Evolutionary conservation across 2,329 filamentous ascomycete genomes (phyloP).

Genomic region (Madurella mycetomatis): DNA sequence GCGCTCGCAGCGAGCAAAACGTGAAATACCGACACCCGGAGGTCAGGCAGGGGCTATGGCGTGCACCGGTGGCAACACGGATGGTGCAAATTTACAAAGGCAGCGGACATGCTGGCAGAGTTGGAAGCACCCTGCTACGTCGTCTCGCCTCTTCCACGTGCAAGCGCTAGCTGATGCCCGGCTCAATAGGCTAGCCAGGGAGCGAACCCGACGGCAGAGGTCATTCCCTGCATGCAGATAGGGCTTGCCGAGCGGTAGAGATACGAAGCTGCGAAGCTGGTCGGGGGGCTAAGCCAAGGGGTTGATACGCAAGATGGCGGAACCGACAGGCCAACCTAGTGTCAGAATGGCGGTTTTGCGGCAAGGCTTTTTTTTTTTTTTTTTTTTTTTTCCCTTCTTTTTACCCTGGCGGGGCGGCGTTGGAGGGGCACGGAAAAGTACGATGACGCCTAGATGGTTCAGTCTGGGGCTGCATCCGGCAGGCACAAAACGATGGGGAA

Average conservation of each 20-base stretch:
- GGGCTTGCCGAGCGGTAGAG: slow-evolving; percentile 3
- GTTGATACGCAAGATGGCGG: slow-evolving; percentile 5
- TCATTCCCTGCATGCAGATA: not conserved
- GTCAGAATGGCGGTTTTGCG: slow-evolving; percentile 10
- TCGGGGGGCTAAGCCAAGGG: slow-evolving; percentile 6
- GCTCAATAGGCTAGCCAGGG: slow-evolving; percentile 10
- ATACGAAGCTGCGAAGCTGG: not conserved
- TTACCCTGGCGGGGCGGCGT: slow-evolving; percentile 4
- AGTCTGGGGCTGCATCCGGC: not conserved
- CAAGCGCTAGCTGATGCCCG: slow-evolving; percentile 1
- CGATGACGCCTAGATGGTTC: slow-evolving; percentile 14
- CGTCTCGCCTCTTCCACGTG: not conserved
- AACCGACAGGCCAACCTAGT: slow-evolving; percentile 13
- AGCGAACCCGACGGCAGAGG: not conserved
- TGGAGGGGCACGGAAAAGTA: slow-evolving; percentile 11
- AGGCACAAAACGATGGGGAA: not conserved
- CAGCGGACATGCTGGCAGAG: not conserved
- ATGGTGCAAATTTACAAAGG: slow-evolving; percentile 8
- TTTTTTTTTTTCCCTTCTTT: too few species aligned
- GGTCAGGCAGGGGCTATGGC: not conserved
- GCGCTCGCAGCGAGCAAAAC: not conserved
- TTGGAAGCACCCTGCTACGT: not conserved
- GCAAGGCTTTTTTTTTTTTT: slow-evolving; percentile 11
- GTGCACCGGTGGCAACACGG: slow-evolving; percentile 5
- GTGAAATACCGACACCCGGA: not conserved